Conservation (phyloP, 1,284 basidiomycete genomes). For the Cryptococcus sp. region DNA sequence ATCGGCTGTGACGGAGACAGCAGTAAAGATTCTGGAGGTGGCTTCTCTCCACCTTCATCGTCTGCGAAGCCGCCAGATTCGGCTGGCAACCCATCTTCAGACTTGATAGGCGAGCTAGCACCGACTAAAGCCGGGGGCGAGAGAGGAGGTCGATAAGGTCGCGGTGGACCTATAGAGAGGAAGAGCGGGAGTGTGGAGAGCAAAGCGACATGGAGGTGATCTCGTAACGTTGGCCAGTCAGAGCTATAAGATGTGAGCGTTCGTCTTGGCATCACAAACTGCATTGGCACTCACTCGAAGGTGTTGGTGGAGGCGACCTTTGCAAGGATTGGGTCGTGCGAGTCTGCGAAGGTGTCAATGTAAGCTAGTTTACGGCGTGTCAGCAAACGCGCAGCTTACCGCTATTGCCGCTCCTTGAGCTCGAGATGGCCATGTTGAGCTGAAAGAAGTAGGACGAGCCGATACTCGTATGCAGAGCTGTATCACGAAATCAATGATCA, state of each 20-base stretch:
- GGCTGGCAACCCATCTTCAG: constrained; percentile 2
- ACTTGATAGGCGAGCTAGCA: constrained; percentile 13
- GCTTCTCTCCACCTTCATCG: constrained; percentile 57
- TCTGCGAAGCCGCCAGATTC: constrained; percentile 10
- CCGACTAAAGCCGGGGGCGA: constrained; percentile 9
- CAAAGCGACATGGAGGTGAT: constrained; percentile 43
- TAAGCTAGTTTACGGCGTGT: not conserved
- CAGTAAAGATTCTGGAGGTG: constrained; percentile 32
- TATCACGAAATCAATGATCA: no score
- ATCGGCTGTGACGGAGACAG: constrained; percentile 48
- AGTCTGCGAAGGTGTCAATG: constrained; percentile 6
- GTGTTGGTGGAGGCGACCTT: constrained; percentile 69
- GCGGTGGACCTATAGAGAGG: constrained; percentile 20
- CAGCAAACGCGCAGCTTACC: not conserved
- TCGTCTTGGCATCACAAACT: constrained; percentile 1
- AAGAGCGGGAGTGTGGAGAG: constrained; percentile 28
- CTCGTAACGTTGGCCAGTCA: constrained; percentile 72
- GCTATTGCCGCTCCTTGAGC: not conserved
- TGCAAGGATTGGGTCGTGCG: constrained; percentile 64
- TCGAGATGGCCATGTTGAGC: constrained; percentile 14
- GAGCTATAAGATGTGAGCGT: constrained; percentile 56
- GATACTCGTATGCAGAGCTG: no score
- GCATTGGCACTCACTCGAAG: constrained; percentile 60
- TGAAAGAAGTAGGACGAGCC: no score
- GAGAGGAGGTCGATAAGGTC: constrained; percentile 17